phyloP scores from a whole-genome alignment of 768 basidiomycete genomes.

The Tricholoma furcatifolium region DNA sequence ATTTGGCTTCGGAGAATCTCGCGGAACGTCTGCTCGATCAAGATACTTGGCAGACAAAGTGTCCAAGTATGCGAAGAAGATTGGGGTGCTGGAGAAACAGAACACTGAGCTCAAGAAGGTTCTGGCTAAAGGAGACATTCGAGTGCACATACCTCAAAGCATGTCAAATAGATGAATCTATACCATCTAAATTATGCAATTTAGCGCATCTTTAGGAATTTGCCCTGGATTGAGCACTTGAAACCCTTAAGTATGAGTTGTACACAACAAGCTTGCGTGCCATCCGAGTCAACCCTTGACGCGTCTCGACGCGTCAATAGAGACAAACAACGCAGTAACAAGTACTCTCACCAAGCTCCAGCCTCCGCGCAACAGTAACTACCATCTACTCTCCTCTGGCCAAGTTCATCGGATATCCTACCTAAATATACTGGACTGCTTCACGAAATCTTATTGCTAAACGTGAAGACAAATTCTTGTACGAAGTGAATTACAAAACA shows the following conservation, averaged over 20 bases:
- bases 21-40: constrained; percentile 58
- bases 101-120: constrained; percentile 67
- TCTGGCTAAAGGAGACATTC: constrained; percentile 36
- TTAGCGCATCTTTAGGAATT: too few relatives aligned
- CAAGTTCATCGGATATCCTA: constrained; percentile 17
- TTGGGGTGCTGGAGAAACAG: constrained; percentile 68
- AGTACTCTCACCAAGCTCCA: not conserved
- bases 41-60: constrained; percentile 76
- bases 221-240: too few relatives aligned
- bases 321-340: constrained; percentile 4
- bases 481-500: constrained; percentile 1
- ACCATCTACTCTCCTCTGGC: not conserved
- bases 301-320: constrained; percentile 10
- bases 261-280: too few relatives aligned
- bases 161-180: too few relatives aligned
- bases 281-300: not conserved
- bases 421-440: constrained; percentile 26
- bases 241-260: too few relatives aligned
- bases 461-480: constrained; percentile 31
- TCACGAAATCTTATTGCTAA: constrained; percentile 25
- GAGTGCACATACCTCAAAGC: too few relatives aligned
- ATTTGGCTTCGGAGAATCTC: constrained; percentile 40
- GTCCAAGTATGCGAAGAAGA: constrained; percentile 61
- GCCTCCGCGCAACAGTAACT: not conserved
- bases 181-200: too few relatives aligned